A percentile compares a stretch with the other conserved stretches of the same genome.
Conservation (phyloP, 208 protist genomes). For the Leishmania lainsoni region DNA sequence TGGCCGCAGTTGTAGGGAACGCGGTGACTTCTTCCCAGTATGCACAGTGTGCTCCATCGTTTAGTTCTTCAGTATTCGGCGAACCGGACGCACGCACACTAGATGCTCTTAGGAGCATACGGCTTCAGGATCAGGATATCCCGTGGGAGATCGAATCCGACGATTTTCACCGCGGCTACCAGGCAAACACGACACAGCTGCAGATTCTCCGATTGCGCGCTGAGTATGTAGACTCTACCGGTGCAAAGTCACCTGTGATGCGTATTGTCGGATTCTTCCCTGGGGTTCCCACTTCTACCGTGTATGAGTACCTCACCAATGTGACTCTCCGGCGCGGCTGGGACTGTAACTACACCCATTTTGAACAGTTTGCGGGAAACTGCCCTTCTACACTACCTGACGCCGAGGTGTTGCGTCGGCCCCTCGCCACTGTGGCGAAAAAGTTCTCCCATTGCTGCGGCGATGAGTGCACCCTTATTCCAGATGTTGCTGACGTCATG, state of each 20-base stretch:
- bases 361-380: conserved; percentile 30
- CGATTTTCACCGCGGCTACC: conserved; percentile 11
- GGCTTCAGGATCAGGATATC: conserved; percentile 7
- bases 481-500: conserved; percentile 31
- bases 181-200: conserved; percentile 16
- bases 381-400: conserved; percentile 6
- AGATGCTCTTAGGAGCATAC: conserved; percentile 20
- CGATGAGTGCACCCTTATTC: conserved; percentile 37
- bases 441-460: conserved; percentile 32
- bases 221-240: conserved; percentile 32
- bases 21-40: neutral
- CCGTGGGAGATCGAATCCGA: conserved; percentile 27
- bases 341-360: conserved; percentile 69
- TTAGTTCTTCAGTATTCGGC: neutral
- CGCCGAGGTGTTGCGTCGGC: conserved; percentile 11
- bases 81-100: neutral
- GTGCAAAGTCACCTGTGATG: conserved; percentile 43
- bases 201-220: conserved; percentile 43
- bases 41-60: neutral
- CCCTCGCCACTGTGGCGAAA: conserved; percentile 34
- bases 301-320: conserved; percentile 53
- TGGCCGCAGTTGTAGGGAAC: neutral
- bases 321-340: conserved; percentile 41
- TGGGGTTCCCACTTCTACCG: conserved; percentile 26
- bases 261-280: conserved; percentile 64